phyloP scores from a whole-genome alignment of 257 asterid genomes.

The Solanum tacnaense region DNA sequence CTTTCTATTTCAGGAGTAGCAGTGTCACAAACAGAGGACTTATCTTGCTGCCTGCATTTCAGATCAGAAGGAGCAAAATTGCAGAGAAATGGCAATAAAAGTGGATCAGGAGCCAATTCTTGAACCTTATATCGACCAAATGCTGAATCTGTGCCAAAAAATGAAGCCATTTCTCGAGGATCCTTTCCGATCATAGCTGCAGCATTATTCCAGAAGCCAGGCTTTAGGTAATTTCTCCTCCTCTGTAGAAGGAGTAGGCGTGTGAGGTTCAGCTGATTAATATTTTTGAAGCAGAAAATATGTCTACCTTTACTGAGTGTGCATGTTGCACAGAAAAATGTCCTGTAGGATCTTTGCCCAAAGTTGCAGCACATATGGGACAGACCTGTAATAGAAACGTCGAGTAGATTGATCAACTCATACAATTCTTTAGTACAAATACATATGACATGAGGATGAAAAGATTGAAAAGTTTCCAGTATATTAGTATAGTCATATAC shows the following conservation, averaged over 20 bases:
- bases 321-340: slow-evolving; percentile 66
- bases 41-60: slow-evolving; percentile 16
- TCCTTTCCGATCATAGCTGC: slow-evolving; percentile 42
- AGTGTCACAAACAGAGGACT: not conserved
- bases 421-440: not conserved
- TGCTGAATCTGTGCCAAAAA: slow-evolving; percentile 24
- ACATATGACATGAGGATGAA: not conserved
- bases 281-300: not conserved
- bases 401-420: not conserved
- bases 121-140: slow-evolving; percentile 15
- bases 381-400: slow-evolving; percentile 44
- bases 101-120: slow-evolving; percentile 43
- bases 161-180: slow-evolving; percentile 37
- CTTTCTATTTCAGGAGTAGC: slow-evolving; percentile 22
- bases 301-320: slow-evolving; percentile 58
- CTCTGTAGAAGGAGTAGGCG: slow-evolving; percentile 21
- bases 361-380: slow-evolving; percentile 78
- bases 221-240: slow-evolving; percentile 49
- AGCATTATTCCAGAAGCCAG: slow-evolving; percentile 40
- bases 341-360: slow-evolving; percentile 54
- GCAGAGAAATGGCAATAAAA: slow-evolving; percentile 47
- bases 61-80: slow-evolving; percentile 13
- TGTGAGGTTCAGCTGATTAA: not conserved
- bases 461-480: not conserved
- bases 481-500: not conserved